These are phyloP conservation scores for Pachysandra terminalis DNA, from an alignment of 164 flowering plant species.

Conservation along the genomic window DNA sequence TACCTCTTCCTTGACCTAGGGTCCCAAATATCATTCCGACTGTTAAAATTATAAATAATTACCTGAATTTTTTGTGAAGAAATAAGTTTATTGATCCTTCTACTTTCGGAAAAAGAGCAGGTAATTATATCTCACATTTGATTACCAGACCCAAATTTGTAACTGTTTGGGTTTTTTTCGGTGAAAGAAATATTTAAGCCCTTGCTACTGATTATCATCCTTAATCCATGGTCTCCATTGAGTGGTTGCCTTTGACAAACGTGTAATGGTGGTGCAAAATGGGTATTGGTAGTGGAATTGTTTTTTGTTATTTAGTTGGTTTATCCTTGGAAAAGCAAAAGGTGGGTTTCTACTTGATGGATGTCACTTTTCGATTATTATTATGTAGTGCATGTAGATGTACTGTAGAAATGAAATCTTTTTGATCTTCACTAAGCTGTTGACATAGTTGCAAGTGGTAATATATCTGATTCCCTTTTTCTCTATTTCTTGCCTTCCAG, in stretches of 20 bases:
- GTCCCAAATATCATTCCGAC: not conserved
- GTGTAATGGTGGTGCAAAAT: too few relatives aligned
- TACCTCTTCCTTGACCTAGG: not conserved
- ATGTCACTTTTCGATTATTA: not conserved
- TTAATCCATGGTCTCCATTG: too few relatives aligned
- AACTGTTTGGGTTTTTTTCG: too few relatives aligned
- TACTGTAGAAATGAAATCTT: not conserved
- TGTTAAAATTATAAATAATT: too few relatives aligned
- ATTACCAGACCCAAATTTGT: too few relatives aligned
- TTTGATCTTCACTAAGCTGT: not conserved
- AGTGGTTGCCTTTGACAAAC: too few relatives aligned
- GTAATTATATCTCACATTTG: too few relatives aligned
- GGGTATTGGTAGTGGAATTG: too few relatives aligned
- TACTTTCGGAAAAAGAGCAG: not conserved
- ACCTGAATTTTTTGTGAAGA: not conserved
- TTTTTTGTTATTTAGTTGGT: not conserved
- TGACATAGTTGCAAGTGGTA: not conserved
- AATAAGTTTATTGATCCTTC: too few relatives aligned
- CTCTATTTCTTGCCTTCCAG: slow-evolving; percentile 31
- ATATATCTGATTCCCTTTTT: not conserved
- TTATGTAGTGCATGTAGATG: not conserved
- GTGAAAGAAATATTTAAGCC: too few relatives aligned
- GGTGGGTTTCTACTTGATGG: not conserved
- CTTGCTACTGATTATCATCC: too few relatives aligned
- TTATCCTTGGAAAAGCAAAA: not conserved